Evolutionary conservation across 2,329 filamentous ascomycete genomes (phyloP).

Genomic region (Alternaria sp.): DNA sequence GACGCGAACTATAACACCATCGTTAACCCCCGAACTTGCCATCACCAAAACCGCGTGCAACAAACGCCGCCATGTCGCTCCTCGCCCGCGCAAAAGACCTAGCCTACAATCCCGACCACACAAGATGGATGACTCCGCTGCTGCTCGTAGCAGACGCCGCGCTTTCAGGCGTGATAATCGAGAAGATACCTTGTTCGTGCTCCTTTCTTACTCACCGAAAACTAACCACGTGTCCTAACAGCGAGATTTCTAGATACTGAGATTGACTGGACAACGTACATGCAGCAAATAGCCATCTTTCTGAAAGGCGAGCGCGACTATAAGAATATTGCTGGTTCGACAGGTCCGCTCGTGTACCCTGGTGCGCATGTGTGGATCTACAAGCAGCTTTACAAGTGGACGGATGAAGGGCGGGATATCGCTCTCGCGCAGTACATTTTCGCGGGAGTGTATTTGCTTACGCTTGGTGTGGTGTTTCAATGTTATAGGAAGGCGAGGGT

Average conservation of each 20-base stretch:
- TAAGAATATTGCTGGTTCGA: constrained; percentile 80
- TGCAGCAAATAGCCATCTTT: constrained; percentile 87
- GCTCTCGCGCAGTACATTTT: constrained; percentile 84
- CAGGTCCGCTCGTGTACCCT: constrained; percentile 93
- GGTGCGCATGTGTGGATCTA: constrained; percentile 94
- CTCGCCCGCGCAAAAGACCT: constrained; percentile 46
- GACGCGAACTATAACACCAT: constrained; percentile 26
- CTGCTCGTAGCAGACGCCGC: constrained; percentile 73
- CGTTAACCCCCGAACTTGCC: constrained; percentile 12
- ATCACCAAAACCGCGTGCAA: background rate
- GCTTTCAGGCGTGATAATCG: constrained; percentile 76
- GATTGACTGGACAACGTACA: constrained; percentile 97
- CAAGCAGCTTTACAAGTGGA: constrained; percentile 77
- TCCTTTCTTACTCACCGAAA: background rate
- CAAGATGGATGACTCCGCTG: constrained; percentile 68
- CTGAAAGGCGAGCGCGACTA: constrained; percentile 88
- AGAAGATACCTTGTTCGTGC: constrained; percentile 81
- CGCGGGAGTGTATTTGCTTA: constrained; percentile 76
- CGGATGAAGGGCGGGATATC: constrained; percentile 77
- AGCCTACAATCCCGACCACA: constrained; percentile 61
- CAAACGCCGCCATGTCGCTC: constrained; percentile 42
- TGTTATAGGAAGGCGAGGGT: constrained; percentile 81
- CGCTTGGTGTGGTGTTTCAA: constrained; percentile 76
- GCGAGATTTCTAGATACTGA: constrained; percentile 74
- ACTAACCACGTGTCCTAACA: constrained; percentile 27